phyloP scores from a whole-genome alignment of 2,329 filamentous ascomycete genomes.

The Pseudopyricularia cyperi region DNA sequence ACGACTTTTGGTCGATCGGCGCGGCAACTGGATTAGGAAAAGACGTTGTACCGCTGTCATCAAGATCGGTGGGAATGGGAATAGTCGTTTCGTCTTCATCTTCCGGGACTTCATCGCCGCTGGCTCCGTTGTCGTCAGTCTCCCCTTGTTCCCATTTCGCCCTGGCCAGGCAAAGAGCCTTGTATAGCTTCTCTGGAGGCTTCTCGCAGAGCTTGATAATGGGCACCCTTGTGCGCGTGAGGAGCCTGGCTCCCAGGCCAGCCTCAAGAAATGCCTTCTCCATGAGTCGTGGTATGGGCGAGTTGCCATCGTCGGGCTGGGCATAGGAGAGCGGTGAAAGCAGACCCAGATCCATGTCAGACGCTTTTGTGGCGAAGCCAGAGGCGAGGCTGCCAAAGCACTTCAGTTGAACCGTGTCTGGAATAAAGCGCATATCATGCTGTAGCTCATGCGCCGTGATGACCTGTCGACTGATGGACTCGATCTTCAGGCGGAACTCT shows the following conservation, averaged over 20 bases:
- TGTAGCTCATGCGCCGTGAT: slow-evolving; percentile 39
- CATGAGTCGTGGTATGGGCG: slow-evolving; percentile 57
- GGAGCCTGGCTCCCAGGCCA: slow-evolving; percentile 62
- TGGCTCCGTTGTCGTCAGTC: slow-evolving; percentile 21
- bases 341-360: slow-evolving; percentile 80
- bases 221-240: slow-evolving; percentile 69
- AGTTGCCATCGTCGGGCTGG: slow-evolving; percentile 38
- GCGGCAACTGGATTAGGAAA: neutral
- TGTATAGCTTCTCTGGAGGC: slow-evolving; percentile 47
- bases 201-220: slow-evolving; percentile 78
- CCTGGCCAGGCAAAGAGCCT: slow-evolving; percentile 50
- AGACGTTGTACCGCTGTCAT: neutral
- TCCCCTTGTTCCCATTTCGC: slow-evolving; percentile 56
- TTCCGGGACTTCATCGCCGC: slow-evolving; percentile 16
- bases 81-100: neutral
- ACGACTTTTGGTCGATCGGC: slow-evolving; percentile 1
- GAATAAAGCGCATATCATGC: slow-evolving; percentile 39
- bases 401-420: slow-evolving; percentile 49
- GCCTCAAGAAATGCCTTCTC: slow-evolving; percentile 61
- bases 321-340: slow-evolving; percentile 48
- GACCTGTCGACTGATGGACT: slow-evolving; percentile 48
- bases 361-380: slow-evolving; percentile 76
- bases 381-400: slow-evolving; percentile 76
- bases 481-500: slow-evolving; percentile 50
- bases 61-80: neutral